A percentile compares a stretch with the other conserved stretches of the same genome.
phyloP scores from a whole-genome alignment of 1,284 basidiomycete genomes.

The Trichosporon faecale region DNA sequence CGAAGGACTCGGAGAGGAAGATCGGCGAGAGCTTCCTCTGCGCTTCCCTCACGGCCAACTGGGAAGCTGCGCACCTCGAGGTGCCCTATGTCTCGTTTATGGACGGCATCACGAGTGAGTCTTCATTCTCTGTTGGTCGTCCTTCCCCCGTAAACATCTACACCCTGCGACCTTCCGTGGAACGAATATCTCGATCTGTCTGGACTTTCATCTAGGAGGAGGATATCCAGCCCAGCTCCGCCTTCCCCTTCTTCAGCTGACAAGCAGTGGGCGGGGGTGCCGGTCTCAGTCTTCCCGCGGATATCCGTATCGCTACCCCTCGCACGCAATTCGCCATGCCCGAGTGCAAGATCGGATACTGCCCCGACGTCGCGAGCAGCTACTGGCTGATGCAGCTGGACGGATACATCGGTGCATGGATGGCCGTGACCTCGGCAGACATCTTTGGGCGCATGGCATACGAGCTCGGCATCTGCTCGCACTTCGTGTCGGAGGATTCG shows the following conservation, averaged over 20 bases:
- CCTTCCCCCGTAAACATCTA: too few species aligned
- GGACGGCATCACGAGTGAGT: constrained; percentile 75
- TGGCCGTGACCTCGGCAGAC: constrained; percentile 75
- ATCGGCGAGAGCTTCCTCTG: background rate
- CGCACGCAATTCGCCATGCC: constrained; percentile 92
- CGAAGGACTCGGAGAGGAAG: background rate
- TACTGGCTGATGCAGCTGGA: constrained; percentile 86
- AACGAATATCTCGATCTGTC: too few species aligned
- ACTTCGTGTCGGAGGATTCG: constrained; percentile 73
- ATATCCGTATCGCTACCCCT: constrained; percentile 90
- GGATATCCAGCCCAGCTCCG: too few species aligned
- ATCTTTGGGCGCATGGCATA: constrained; percentile 75
- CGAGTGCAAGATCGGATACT: constrained; percentile 75
- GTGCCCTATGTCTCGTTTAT: constrained; percentile 83
- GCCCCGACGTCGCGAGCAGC: constrained; percentile 71
- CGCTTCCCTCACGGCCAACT: constrained; percentile 55
- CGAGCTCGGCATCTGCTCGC: constrained; percentile 85
- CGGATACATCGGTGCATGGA: constrained; percentile 86
- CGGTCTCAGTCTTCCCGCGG: constrained; percentile 78
- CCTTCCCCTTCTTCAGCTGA: background rate
- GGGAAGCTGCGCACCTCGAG: constrained; percentile 66
- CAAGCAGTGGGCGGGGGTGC: constrained; percentile 88
- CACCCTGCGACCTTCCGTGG: too few species aligned
- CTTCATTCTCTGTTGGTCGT: background rate
- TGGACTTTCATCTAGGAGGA: too few species aligned